Base-by-base conservation (phyloP, 2,329 filamentous ascomycete species). In the Massarina eburnea region DNA sequence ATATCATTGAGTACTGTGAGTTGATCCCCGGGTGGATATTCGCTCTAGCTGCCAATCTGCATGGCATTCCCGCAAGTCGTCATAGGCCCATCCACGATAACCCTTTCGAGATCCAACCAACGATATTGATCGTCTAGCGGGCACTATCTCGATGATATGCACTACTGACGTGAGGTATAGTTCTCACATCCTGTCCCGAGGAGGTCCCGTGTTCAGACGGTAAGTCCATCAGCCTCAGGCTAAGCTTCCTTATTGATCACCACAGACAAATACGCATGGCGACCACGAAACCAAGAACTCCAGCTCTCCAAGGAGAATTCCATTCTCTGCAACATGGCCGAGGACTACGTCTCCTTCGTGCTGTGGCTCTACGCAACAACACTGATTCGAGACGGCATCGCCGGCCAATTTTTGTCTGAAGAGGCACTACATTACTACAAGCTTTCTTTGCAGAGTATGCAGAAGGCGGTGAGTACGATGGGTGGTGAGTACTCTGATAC, bases 1-100 rank as follows among this genome's bases (percentile, higher is more conserved):
- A 61, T 34, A 57, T 62, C 14, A 51, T 62, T 20, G 51, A 61
- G 17, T 60, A 52, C 26, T 60, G 55, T 60, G 49, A 47, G 57
- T 34, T 12, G 6, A 19, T 40, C 2, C 14, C 24, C 10, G 10
- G 10, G 24, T 7, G 10, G 6, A 26, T 6, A 10, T 10, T 26
- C 24, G 24, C 24, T 26, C 10, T 10, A 26, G 6, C 24, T 10
- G 10, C 10, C 24, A 6, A 26, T n/a, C n/a, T n/a, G n/a, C n/a
- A n/a, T n/a, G n/a, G n/a, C n/a, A n/a, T n/a, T n/a, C n/a, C n/a
- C n/a, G n/a, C n/a, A n/a, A n/a, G n/a, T n/a, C n/a, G n/a, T n/a
- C n/a, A n/a, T n/a, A n/a, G n/a, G n/a, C n/a, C n/a, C n/a, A n/a
- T n/a, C n/a, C n/a, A n/a, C n/a, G n/a, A n/a, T n/a, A n/a, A n/a